Base-by-base conservation (phyloP, 2,329 filamentous ascomycete species). In the Botrytis aclada region DNA sequence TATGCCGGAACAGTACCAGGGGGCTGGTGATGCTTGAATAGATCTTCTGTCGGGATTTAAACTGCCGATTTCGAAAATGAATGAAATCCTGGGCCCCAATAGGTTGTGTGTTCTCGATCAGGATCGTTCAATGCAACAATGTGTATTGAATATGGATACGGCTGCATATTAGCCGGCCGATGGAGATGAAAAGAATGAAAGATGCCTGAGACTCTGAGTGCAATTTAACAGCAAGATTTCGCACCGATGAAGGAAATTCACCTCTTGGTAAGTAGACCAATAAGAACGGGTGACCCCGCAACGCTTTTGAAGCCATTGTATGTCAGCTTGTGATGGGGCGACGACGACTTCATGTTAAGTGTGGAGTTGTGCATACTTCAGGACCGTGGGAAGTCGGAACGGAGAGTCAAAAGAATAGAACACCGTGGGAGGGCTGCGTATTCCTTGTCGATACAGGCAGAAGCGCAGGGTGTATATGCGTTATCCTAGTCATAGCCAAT, bases 401-500 rank as follows among this genome's bases (percentile, higher is more conserved):
- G 29, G 32, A 63, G 39, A 39, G 32, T 32, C 29, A 14, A 64
- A 58, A 16, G 9, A 32, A 22, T 29, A 29, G 58, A 41, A 16
- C n/a, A 41, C 64, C 47, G 32, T 72, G 62, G 32, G 70, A 60
- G 39, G 51, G 25, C 58, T 45, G 47, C 70, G 29, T 29, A 29
- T 67, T 29, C 39, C 37, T 60, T 60, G 47, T 60, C 14, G 4
- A 34, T n/a, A 41, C 41, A 43, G 47, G 43, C 32, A 41, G 10
- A 20, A 37, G 25, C 4, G 43, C 29, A 58, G 47, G 51, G 39
- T 10, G 25, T 43, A 47, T 37, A 20, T 69, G 51, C 51, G 29
- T 60, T 60, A 69, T 60, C 51, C 70, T 34, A 47, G 39, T 47
- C 43, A 14, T 34, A 45, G 70, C 70, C 61, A 67, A 60, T 71